These are phyloP conservation scores for Geotrichum histeridarum DNA, from an alignment of 1,139 yeast genomes.

Conservation along the genomic window DNA sequence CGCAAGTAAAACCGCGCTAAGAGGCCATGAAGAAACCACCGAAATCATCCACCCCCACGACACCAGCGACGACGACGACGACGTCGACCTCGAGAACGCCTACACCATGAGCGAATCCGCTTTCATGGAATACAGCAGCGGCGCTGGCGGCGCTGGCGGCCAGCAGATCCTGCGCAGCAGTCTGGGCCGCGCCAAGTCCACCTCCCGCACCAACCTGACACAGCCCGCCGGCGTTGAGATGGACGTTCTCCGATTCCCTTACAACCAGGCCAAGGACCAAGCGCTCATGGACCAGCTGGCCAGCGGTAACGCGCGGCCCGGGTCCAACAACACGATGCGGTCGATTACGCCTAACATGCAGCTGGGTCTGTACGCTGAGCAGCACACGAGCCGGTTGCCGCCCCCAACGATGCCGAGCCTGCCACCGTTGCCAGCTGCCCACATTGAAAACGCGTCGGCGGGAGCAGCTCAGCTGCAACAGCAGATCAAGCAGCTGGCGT, in stretches of 20 bases:
- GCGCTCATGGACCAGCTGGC: background rate
- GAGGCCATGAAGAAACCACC: conserved; percentile 7
- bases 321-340: background rate
- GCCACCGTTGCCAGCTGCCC: conserved; percentile 10
- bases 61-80: conserved; percentile 13
- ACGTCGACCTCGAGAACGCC: conserved; percentile 1
- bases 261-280: background rate
- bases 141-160: background rate
- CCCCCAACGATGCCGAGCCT: conserved; percentile 3
- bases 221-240: conserved; percentile 11
- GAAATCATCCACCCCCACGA: conserved; percentile 11
- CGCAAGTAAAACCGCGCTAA: conserved; percentile 8
- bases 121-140: conserved; percentile 5
- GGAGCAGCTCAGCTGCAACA: conserved; percentile 13
- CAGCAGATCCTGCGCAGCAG: background rate
- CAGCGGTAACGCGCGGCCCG: background rate
- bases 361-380: conserved; percentile 12
- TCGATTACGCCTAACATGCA: conserved; percentile 10
- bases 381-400: conserved; percentile 2
- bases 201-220: background rate
- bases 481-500: conserved; percentile 16
- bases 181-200: conserved; percentile 9
- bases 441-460: background rate
- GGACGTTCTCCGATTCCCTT: conserved; percentile 4
- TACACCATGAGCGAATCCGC: conserved; percentile 1